These are phyloP conservation scores for Microglena sp. DNA, from an alignment of 139 green algal species.

Conservation along the genomic window DNA sequence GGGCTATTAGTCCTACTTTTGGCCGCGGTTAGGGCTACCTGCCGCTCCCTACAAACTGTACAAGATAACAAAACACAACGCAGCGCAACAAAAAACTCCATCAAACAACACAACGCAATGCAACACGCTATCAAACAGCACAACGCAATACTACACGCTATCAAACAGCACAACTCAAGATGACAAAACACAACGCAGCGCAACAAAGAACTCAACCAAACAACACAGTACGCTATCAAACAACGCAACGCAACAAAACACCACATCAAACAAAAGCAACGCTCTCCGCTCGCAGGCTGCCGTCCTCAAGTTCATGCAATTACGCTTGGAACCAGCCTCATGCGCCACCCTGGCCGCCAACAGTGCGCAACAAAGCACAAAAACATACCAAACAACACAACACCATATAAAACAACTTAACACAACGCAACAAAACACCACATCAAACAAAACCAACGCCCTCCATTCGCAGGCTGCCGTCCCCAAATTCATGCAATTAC, in stretches of 20 bases:
- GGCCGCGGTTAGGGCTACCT: no score
- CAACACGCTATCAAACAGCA: neutral
- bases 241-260: neutral
- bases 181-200: slow-evolving; percentile 3
- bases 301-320: slow-evolving; percentile 76
- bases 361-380: no score
- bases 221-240: neutral
- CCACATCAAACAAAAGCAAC: neutral
- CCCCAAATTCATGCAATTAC: slow-evolving; percentile 72
- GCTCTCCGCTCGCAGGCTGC: slow-evolving; percentile 67
- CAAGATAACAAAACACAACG: neutral
- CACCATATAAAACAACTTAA: neutral
- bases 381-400: slow-evolving; percentile 13
- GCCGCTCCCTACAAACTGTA: no score
- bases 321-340: slow-evolving; percentile 11
- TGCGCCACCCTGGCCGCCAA: neutral
- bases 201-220: no score
- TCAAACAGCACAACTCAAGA: neutral
- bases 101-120: neutral
- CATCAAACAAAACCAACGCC: neutral
- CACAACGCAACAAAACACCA: neutral
- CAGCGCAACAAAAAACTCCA: neutral
- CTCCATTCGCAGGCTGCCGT: slow-evolving; percentile 78
- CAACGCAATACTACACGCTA: neutral
- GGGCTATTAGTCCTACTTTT: no score